phyloP scores from a whole-genome alignment of 225 moss, liverwort and hornwort species.

The Pseudisothecium myosuroides region DNA sequence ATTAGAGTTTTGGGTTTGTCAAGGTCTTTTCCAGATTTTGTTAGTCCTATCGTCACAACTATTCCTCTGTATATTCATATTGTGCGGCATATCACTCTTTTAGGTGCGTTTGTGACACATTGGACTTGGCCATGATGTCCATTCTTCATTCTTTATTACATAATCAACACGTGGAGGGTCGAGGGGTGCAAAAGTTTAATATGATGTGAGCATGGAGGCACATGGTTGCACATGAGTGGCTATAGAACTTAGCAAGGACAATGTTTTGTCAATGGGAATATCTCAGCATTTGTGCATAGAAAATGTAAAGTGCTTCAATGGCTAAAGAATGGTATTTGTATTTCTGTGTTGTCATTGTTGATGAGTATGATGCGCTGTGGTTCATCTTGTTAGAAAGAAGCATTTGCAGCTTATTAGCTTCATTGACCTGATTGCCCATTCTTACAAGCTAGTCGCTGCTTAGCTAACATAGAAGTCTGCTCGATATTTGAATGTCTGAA shows the following conservation, averaged over 20 bases:
- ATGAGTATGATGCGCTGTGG: neutral
- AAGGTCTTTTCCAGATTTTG: constrained; percentile 90
- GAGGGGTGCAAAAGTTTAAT: neutral
- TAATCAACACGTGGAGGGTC: neutral
- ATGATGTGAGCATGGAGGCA: neutral
- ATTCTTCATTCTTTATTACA: neutral
- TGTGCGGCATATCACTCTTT: neutral
- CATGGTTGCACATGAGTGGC: neutral
- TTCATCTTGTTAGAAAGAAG: neutral
- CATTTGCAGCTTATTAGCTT: no score
- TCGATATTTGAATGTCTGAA: no score
- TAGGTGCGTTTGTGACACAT: neutral
- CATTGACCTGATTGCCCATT: no score
- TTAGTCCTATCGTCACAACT: constrained; percentile 14
- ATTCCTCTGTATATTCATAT: neutral
- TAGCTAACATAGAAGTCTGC: no score
- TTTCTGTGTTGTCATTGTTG: neutral
- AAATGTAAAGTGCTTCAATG: neutral
- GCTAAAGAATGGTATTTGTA: neutral
- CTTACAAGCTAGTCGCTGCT: no score
- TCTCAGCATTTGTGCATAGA: neutral
- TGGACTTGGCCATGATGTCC: neutral
- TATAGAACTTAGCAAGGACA: neutral
- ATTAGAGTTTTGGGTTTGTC: constrained; percentile 71
- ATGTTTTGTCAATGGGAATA: neutral